Evolutionary conservation across 78 protist genomes (phyloP).

Genomic region (Dictyostelium discoideum): DNA sequence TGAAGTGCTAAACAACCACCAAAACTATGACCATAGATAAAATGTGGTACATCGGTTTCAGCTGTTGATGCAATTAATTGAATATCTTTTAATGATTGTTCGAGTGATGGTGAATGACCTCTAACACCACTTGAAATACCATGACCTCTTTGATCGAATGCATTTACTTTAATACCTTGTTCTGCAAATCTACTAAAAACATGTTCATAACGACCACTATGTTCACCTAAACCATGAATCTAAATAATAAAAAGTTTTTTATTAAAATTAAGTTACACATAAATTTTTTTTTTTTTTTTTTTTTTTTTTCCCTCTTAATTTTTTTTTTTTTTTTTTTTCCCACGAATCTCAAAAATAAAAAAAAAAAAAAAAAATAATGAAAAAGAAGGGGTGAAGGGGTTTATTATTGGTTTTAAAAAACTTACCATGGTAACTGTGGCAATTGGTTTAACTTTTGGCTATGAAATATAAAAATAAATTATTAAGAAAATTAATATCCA

Average conservation of each 20-base stretch:
- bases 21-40: conserved; percentile 74
- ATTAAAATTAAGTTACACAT: not conserved
- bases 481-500: not conserved
- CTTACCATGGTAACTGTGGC: conserved; percentile 50
- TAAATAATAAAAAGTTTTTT: not conserved
- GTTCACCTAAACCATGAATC: conserved; percentile 72
- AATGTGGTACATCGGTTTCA: conserved; percentile 47
- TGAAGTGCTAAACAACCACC: conserved; percentile 78
- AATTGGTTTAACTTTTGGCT: conserved; percentile 17
- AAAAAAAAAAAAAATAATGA: not conserved
- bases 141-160: conserved; percentile 77
- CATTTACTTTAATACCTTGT: conserved; percentile 58
- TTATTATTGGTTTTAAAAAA: not conserved
- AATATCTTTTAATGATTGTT: conserved; percentile 62
- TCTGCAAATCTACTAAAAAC: conserved; percentile 47
- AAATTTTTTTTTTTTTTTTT: not conserved
- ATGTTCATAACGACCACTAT: conserved; percentile 68
- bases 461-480: not conserved
- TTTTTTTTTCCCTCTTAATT: not conserved
- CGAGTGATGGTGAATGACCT: conserved; percentile 77
- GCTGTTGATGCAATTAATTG: conserved; percentile 49
- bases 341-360: not conserved
- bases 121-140: conserved; percentile 43
- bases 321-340: not conserved
- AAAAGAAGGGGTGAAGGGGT: not conserved